Evolutionary conservation across 768 basidiomycete genomes (phyloP).

Genomic region (Coprinopsis sp.): DNA sequence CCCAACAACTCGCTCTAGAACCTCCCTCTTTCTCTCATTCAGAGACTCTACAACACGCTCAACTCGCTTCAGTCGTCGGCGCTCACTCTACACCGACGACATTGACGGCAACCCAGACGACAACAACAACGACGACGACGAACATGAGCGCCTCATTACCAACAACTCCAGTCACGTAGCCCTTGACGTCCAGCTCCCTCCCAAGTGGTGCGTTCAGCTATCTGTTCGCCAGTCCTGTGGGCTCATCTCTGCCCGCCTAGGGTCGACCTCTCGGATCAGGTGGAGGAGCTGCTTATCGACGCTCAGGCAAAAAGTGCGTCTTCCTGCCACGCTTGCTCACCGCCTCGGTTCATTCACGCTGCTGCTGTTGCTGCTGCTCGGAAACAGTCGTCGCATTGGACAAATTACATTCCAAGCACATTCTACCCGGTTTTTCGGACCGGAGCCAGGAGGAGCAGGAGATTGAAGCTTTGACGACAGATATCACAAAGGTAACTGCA

Average conservation of each 20-base stretch:
- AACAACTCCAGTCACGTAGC: constrained; percentile 36
- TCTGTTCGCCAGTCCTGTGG: constrained; percentile 17
- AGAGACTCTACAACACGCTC: constrained; percentile 66
- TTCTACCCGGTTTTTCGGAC: constrained; percentile 94
- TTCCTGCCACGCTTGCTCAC: constrained; percentile 16
- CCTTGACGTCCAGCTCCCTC: constrained; percentile 68
- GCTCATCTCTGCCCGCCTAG: constrained; percentile 37
- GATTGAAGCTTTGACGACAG: constrained; percentile 79
- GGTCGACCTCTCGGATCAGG: constrained; percentile 91
- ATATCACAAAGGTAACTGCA: constrained; percentile 76
- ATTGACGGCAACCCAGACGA: too few species aligned
- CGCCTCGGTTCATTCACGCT: constrained; percentile 11
- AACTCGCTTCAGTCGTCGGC: constrained; percentile 34
- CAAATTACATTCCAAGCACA: constrained; percentile 94
- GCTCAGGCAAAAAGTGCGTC: constrained; percentile 69
- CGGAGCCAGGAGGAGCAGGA: constrained; percentile 90
- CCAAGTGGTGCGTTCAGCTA: constrained; percentile 63
- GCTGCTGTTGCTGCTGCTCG: background rate
- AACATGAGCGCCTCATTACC: constrained; percentile 70
- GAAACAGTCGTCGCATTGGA: constrained; percentile 78
- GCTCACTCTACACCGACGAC: constrained; percentile 43
- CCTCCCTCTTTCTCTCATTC: constrained; percentile 90
- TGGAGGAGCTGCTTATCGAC: constrained; percentile 69
- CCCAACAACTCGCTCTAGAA: constrained; percentile 74
- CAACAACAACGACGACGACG: constrained; percentile 39